Base-by-base conservation (phyloP, 805 yeast species). In the Lachancea sp. region DNA sequence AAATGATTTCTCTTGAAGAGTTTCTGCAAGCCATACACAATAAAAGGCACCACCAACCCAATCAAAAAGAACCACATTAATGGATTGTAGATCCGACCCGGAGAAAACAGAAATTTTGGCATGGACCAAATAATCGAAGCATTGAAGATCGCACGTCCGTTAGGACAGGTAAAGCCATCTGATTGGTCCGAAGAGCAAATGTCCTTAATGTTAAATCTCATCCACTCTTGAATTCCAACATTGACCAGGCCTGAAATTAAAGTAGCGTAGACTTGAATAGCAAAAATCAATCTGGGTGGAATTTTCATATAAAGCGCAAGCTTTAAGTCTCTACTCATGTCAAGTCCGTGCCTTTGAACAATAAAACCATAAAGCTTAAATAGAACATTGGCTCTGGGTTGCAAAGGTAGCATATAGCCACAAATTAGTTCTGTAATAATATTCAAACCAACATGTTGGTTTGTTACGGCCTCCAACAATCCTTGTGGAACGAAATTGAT, bases 361-460 rank as follows among this genome's bases (percentile, higher is more conserved):
- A 70, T 72, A 53, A 68, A 73, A 24, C 80, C 80, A 45, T 69
- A 68, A 4, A 77, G 67, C 56, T 75, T 76, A 56, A 75, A 65
- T 38, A 72, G 61, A 53, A 78, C 69, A 47, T 75, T 69, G 0
- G 83, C 81, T 47, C 77, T 63, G 4, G 83, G 72, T 38, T 57
- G 60, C 13, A 68, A 71, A 6, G 83, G 83, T 20, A 76, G 63
- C 34, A 77, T 71, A 49, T 77, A 78, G 7, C 83, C 83, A 36
- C 77, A 74, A 29, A 78, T 68, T 45, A 77, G 56, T 48, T 77
- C 82, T 3, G 77, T 77, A 41, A 78, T 67, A 3, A 78, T 79
- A 48, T 76, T 77, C 43, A 78, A 60, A 15, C 81, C 81, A 46
- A 74, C 71, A 11, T 75, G 66, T 34, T 58, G 58, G 24, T 78